Evolutionary conservation across 495 filamentous ascomycete genomes (phyloP), one percentile per base, ranked within the genome.

Genomic region (Podospora pseudocomata): DNA sequence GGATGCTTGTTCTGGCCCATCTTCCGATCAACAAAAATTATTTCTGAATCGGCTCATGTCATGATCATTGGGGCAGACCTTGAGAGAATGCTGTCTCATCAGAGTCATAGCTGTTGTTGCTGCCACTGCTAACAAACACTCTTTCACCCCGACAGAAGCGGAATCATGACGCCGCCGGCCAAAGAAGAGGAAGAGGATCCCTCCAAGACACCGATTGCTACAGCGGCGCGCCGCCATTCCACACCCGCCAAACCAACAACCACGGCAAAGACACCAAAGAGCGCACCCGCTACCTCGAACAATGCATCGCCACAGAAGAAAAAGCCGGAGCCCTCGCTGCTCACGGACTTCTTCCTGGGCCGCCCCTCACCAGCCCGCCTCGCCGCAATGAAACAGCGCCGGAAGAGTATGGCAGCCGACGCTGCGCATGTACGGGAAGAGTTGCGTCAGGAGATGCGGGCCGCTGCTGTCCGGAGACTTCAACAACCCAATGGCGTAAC

Each of bases 401-500:
- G 80, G 63, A 80, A 79, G 67, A 81, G 78, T 65, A 72, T 82
- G 61, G 73, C 73, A 26, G 57, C 74, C 4, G 82, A 84, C 65
- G 74, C 79, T 2, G 73, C 73, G 0, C 70, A 70, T 53, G 80
- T 83, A 26, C 77, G 78, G 61, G 72, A 75, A 63, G 73, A 80
- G 71, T 61, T 79, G 70, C 74, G 80, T 68, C 76, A 83, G 64
- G 83, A 86, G 69, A 85, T 87, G 83, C 77, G 79, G 26, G 79
- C 81, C 60, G 80, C 78, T 11, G 69, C 77, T 13, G 77, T 87
- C 30, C 76, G 79, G 65, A 79, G 79, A 64, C 65, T 86, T 6
- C 82, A 82, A 68, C 79, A 77, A 44, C 84, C 84, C 0, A 80
- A 80, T 1, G 80, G 80, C 11, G 91, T 92, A 11, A 83, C 85